Conservation (phyloP, 192 early-diverging fungal genomes). For the Coemansia erecta region DNA sequence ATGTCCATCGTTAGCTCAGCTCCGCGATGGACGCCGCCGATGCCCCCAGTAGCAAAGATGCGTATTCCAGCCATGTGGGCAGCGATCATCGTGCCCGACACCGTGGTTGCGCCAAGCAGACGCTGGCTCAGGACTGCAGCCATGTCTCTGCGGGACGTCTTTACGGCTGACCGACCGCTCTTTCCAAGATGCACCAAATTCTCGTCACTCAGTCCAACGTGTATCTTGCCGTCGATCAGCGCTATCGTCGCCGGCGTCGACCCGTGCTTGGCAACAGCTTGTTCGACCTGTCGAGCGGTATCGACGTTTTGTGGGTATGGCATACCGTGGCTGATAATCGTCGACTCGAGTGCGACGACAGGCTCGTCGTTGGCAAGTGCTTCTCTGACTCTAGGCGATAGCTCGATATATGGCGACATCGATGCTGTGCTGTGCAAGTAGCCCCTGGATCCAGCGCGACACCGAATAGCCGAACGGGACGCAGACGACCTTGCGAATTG, state of each 20-base stretch:
- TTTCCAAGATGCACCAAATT: conserved; percentile 65
- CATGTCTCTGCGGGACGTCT: conserved; percentile 84
- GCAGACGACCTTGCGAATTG: conserved; percentile 1
- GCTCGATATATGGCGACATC: conserved; percentile 3
- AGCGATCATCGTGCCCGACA: conserved; percentile 86
- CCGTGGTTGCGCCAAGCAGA: conserved; percentile 85
- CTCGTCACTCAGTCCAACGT: conserved; percentile 70
- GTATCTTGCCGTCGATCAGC: conserved; percentile 78
- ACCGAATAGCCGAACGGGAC: not conserved
- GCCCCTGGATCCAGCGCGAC: not conserved
- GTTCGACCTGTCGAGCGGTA: conserved; percentile 80
- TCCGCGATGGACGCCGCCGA: conserved; percentile 92
- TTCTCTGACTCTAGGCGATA: conserved; percentile 30
- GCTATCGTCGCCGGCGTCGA: conserved; percentile 88
- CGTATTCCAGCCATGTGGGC: conserved; percentile 82
- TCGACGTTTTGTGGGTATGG: conserved; percentile 89
- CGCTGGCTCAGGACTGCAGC: conserved; percentile 71
- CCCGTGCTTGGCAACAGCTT: conserved; percentile 67
- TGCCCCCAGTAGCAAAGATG: conserved; percentile 96
- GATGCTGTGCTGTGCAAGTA: conserved; percentile 2
- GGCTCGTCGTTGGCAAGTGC: conserved; percentile 66
- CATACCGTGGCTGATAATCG: conserved; percentile 97
- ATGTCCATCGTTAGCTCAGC: conserved; percentile 79
- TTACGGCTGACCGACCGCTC: conserved; percentile 61
- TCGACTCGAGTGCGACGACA: conserved; percentile 90